Evolutionary conservation across 495 filamentous ascomycete genomes (phyloP).

Genomic region (Penicillium alfredii): DNA sequence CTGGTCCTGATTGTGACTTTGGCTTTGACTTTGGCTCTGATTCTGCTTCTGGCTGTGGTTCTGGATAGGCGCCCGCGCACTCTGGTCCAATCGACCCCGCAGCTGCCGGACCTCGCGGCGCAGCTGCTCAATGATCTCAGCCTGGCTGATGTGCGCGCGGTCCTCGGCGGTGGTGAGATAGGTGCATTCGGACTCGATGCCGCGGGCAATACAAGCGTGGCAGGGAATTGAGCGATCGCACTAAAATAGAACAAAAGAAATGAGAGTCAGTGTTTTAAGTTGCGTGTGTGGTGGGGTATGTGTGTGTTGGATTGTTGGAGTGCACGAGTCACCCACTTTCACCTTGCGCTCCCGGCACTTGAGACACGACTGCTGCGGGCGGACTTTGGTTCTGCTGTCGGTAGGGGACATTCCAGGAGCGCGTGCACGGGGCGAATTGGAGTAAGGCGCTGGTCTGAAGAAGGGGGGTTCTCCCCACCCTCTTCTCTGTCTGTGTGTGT

Average conservation of each 20-base stretch:
- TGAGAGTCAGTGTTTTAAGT: too few relatives aligned
- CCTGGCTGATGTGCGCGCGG: slow-evolving; percentile 29
- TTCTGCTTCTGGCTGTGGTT: too few relatives aligned
- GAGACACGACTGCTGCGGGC: slow-evolving; percentile 30
- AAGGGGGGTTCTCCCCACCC: too few relatives aligned
- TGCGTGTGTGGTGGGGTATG: not conserved
- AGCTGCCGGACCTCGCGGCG: slow-evolving; percentile 26
- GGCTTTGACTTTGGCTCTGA: too few relatives aligned
- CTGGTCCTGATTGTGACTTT: too few relatives aligned
- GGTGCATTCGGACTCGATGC: slow-evolving; percentile 28
- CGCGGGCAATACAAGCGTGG: slow-evolving; percentile 26
- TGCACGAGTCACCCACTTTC: slow-evolving; percentile 15
- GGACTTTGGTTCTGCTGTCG: slow-evolving; percentile 22
- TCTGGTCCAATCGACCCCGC: slow-evolving; percentile 15
- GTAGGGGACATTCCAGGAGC: slow-evolving; percentile 2
- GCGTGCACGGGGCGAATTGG: too few relatives aligned
- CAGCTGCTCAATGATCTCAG: slow-evolving; percentile 27
- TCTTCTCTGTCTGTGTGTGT: too few relatives aligned
- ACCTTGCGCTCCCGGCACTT: slow-evolving; percentile 33
- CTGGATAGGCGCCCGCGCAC: slow-evolving; percentile 5
- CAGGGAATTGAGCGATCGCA: slow-evolving; percentile 32
- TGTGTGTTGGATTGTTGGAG: not conserved
- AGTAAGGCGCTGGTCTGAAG: too few relatives aligned
- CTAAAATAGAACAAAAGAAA: slow-evolving; percentile 8
- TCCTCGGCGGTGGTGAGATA: slow-evolving; percentile 31